A percentile compares a stretch with the other conserved stretches of the same genome.
Conservation (phyloP, 106 monocot genomes). For the Narthecium ossifragum region DNA sequence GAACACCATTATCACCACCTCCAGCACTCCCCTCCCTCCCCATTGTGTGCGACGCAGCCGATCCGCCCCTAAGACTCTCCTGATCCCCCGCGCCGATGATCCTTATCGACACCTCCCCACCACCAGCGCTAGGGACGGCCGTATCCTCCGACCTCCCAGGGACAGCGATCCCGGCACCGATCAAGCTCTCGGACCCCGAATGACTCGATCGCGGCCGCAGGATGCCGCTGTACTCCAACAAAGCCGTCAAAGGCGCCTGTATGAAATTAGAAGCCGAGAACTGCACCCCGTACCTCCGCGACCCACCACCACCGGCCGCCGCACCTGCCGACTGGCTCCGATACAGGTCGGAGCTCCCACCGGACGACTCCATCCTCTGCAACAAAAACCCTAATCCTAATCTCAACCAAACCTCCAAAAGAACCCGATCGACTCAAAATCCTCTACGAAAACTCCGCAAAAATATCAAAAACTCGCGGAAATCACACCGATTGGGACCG, state of each 20-base stretch:
- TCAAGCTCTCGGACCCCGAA: slow-evolving; percentile 25
- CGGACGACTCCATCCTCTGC: slow-evolving; percentile 26
- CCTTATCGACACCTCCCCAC: slow-evolving; percentile 75
- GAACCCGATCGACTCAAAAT: too few species aligned
- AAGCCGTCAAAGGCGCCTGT: slow-evolving; percentile 62
- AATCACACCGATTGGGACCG: too few species aligned
- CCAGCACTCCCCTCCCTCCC: slow-evolving; percentile 16
- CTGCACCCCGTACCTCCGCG: slow-evolving; percentile 42
- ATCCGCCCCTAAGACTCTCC: slow-evolving; percentile 18
- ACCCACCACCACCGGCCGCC: slow-evolving; percentile 11
- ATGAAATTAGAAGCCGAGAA: slow-evolving; percentile 65
- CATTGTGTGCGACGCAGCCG: slow-evolving; percentile 1
- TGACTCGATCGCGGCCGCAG: slow-evolving; percentile 32
- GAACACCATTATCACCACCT: slow-evolving; percentile 14
- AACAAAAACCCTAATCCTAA: background rate
- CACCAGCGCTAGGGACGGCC: slow-evolving; percentile 4
- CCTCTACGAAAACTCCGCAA: too few species aligned
- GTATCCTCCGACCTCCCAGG: slow-evolving; percentile 8
- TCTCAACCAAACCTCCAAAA: too few species aligned
- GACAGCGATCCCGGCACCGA: slow-evolving; percentile 5
- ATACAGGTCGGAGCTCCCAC: slow-evolving; percentile 9
- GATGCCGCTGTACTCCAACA: slow-evolving; percentile 76
- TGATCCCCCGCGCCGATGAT: slow-evolving; percentile 63
- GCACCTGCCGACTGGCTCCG: slow-evolving; percentile 4
- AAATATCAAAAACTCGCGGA: too few species aligned